Conservation (phyloP, 257 asterid species). For the Primulina huaijiensis region DNA sequence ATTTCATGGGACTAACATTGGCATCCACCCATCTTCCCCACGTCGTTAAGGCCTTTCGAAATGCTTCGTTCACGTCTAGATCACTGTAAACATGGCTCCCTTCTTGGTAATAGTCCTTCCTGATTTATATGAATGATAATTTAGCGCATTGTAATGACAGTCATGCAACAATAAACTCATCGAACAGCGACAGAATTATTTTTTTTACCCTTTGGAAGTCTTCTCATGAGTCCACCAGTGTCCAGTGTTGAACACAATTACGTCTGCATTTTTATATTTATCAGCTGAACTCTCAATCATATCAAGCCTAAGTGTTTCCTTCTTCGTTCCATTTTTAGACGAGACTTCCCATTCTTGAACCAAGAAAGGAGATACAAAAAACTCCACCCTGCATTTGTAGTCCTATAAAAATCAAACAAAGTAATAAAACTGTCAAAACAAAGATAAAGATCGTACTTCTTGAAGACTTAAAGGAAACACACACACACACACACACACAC, state of each 20-base stretch:
- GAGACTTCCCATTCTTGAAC: conserved; percentile 66
- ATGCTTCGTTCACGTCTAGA: conserved; percentile 56
- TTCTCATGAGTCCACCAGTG: conserved; percentile 93
- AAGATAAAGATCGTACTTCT: not conserved
- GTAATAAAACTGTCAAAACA: not conserved
- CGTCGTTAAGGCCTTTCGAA: conserved; percentile 59
- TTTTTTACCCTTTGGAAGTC: conserved; percentile 61
- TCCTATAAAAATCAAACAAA: conserved; percentile 36
- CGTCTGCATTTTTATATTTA: conserved; percentile 51
- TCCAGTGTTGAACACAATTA: conserved; percentile 71
- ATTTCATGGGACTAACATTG: conserved; percentile 44
- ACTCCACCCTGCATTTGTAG: conserved; percentile 64
- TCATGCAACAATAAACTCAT: not conserved
- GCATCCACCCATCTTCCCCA: conserved; percentile 82
- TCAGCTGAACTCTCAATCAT: conserved; percentile 46
- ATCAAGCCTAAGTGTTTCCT: conserved; percentile 77
- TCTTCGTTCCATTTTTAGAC: conserved; percentile 44
- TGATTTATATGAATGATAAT: conserved; percentile 27
- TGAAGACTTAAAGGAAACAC: too few species aligned
- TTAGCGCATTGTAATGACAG: not conserved
- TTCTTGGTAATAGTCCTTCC: conserved; percentile 76
- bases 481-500: not conserved
- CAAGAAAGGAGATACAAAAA: conserved; percentile 63
- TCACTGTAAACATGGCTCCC: conserved; percentile 59
- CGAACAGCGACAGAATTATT: not conserved